Conservation (phyloP, 1,139 yeast species). For the Williopsis jadinii region DNA sequence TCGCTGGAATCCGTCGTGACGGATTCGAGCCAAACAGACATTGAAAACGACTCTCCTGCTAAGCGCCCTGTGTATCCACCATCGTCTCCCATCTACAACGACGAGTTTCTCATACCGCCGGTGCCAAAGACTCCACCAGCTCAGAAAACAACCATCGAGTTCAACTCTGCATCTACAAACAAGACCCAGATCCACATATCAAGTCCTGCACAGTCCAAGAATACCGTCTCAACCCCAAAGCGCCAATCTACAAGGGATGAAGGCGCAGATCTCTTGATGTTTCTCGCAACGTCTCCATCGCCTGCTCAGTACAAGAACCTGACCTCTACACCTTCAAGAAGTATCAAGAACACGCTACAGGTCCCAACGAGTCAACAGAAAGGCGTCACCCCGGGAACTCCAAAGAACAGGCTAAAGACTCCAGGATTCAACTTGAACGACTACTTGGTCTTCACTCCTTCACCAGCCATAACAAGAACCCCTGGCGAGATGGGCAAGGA, state of each 20-base stretch:
- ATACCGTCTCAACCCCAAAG: slow-evolving; percentile 16
- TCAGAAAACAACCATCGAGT: slow-evolving; percentile 19
- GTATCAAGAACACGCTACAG: slow-evolving; percentile 5
- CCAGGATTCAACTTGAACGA: slow-evolving; percentile 81
- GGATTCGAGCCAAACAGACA: slow-evolving; percentile 16
- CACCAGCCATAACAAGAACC: slow-evolving; percentile 13
- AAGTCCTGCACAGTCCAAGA: slow-evolving; percentile 14
- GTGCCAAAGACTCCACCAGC: slow-evolving; percentile 23
- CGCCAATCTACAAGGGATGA: slow-evolving; percentile 43
- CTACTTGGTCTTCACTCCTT: slow-evolving; percentile 39
- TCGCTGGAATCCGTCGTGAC: slow-evolving; percentile 13
- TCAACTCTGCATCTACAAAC: slow-evolving; percentile 22
- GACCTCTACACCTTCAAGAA: slow-evolving; percentile 19
- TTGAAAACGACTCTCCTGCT: slow-evolving; percentile 10
- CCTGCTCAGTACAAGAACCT: slow-evolving; percentile 32
- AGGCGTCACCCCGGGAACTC: slow-evolving; percentile 23
- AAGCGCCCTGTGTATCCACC: slow-evolving; percentile 17
- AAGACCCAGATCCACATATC: slow-evolving; percentile 20
- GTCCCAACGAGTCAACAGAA: slow-evolving; percentile 5
- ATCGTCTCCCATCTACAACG: slow-evolving; percentile 18
- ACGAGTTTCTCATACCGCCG: slow-evolving; percentile 10
- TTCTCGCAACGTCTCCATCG: slow-evolving; percentile 80
- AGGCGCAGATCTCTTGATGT: slow-evolving; percentile 80
- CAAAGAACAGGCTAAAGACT: slow-evolving; percentile 36
- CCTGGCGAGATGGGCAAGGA: slow-evolving; percentile 19